A percentile compares a stretch with the other conserved stretches of the same genome.
Conservation (phyloP, 2,329 filamentous ascomycete genomes). For the Pseudogymnoascus sp. region DNA sequence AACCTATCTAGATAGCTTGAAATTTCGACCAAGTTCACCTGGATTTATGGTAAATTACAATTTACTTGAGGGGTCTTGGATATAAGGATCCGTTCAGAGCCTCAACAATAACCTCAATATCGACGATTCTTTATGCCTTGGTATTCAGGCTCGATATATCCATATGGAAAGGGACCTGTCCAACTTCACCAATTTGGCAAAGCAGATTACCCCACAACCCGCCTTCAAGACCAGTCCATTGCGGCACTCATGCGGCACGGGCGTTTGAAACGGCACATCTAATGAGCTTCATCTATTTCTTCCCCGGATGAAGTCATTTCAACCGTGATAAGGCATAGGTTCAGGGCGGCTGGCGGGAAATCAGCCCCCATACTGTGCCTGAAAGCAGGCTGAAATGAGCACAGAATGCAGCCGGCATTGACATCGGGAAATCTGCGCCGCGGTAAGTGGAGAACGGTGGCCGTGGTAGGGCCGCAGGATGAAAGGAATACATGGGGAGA, state of each 20-base stretch:
- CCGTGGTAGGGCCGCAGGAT: not conserved
- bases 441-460: not conserved
- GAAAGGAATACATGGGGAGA: not conserved
- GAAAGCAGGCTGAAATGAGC: not conserved
- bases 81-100: not conserved
- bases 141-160: not conserved
- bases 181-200: not conserved
- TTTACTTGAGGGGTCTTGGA: not conserved
- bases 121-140: not conserved
- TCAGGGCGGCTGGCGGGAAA: not conserved
- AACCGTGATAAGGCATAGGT: not conserved
- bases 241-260: not conserved
- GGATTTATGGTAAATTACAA: not conserved
- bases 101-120: not conserved
- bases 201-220: not conserved
- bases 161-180: not conserved
- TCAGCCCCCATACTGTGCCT: not conserved
- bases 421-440: not conserved
- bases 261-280: not conserved
- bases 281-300: conserved; percentile 1
- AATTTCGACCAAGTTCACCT: not conserved
- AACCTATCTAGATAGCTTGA: not conserved
- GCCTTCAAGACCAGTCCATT: not conserved
- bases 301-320: not conserved
- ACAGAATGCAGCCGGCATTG: not conserved